Conservation (phyloP, 2,329 filamentous ascomycete species). For the Colletotrichum agaves region DNA sequence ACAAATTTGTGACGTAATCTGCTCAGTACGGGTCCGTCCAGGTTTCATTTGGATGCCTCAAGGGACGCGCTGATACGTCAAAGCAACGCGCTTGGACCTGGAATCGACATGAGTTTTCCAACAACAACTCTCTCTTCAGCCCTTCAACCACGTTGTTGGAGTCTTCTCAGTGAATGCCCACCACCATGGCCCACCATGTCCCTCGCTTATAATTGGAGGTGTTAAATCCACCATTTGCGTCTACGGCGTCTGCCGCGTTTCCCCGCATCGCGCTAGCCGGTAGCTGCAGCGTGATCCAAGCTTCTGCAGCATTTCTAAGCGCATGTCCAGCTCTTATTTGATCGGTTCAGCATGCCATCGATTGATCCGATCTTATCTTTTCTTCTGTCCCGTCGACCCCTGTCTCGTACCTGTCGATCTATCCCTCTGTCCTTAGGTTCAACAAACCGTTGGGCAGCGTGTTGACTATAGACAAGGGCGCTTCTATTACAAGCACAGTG, state of each 20-base stretch:
- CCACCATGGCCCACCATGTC: slow-evolving; percentile 15
- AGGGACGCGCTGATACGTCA: slow-evolving; percentile 24
- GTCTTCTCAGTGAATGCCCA: neutral
- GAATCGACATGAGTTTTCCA: slow-evolving; percentile 26
- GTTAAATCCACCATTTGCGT: slow-evolving; percentile 14
- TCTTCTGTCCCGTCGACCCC: neutral
- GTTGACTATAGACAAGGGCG: no score
- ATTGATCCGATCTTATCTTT: neutral
- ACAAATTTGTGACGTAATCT: slow-evolving; percentile 31
- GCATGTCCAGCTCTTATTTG: slow-evolving; percentile 3
- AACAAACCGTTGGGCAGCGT: no score
- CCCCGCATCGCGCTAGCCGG: slow-evolving; percentile 31
- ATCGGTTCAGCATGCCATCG: neutral
- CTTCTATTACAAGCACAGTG: no score
- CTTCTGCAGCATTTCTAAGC: slow-evolving; percentile 5
- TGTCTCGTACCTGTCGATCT: slow-evolving; percentile 26
- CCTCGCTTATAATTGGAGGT: slow-evolving; percentile 1
- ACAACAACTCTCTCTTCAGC: neutral
- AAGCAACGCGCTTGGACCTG: slow-evolving; percentile 25
- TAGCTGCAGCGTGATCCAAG: slow-evolving; percentile 29
- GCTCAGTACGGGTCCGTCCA: slow-evolving; percentile 30
- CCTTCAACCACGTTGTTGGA: neutral
- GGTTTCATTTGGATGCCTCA: slow-evolving; percentile 31
- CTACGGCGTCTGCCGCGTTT: slow-evolving; percentile 19
- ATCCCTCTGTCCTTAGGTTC: no score